Evolutionary conservation across 2,329 filamentous ascomycete species (phyloP).

Genomic region (Davidsoniella virescens): DNA sequence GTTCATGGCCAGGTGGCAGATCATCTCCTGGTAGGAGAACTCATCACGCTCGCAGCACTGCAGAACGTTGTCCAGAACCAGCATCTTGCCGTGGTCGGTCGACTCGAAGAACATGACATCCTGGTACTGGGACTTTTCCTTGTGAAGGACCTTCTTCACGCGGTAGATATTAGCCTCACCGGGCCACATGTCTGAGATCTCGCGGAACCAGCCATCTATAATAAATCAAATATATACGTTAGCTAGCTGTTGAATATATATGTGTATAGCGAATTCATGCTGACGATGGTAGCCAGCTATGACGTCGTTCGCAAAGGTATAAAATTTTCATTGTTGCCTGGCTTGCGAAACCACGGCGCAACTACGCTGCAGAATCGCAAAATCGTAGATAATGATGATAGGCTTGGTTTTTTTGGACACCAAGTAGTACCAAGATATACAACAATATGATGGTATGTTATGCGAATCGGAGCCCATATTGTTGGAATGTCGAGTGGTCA

Average conservation of each 20-base stretch:
- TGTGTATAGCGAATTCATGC: not conserved
- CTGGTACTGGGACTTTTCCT: conserved; percentile 99
- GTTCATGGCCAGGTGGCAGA: conserved; percentile 96
- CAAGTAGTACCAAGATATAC: no score
- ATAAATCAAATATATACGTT: not conserved
- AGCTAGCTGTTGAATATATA: not conserved
- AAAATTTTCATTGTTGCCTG: not conserved
- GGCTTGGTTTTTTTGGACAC: no score
- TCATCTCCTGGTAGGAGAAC: conserved; percentile 99
- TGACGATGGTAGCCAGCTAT: not conserved
- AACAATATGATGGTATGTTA: no score
- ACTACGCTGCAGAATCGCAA: not conserved
- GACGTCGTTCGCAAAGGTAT: not conserved
- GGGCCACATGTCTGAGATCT: conserved; percentile 98
- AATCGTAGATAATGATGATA: not conserved
- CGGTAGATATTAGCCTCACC: conserved; percentile 97
- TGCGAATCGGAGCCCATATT: no score
- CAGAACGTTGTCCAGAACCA: conserved; percentile 97
- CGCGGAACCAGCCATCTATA: conserved; percentile 98
- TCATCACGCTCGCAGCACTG: conserved; percentile 97
- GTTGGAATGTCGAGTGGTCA: no score
- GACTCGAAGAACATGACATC: conserved; percentile 98
- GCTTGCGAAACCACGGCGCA: not conserved
- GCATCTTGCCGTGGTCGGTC: conserved; percentile 86
- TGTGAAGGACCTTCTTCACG: conserved; percentile 94